These are phyloP conservation scores for Globisporangium polare DNA, from an alignment of 352 stramenopile genomes.

Conservation along the genomic window DNA sequence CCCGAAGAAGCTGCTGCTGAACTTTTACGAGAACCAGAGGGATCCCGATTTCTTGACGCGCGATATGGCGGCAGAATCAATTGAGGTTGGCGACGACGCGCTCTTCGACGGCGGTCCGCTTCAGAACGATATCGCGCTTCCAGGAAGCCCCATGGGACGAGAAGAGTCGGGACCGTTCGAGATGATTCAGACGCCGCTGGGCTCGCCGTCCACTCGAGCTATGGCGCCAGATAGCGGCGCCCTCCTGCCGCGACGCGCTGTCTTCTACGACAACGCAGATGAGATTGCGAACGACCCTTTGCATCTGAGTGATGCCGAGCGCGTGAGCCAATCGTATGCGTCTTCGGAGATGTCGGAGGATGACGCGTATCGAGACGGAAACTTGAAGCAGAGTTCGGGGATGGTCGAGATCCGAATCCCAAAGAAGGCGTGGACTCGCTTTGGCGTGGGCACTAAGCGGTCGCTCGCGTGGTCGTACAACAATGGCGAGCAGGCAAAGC, in stretches of 20 bases:
- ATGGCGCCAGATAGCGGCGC: slow-evolving; percentile 17
- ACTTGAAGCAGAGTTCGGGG: slow-evolving; percentile 32
- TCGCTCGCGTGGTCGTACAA: slow-evolving; percentile 81
- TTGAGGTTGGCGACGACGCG: slow-evolving; percentile 58
- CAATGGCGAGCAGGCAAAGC: slow-evolving; percentile 63
- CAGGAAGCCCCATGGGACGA: slow-evolving; percentile 46
- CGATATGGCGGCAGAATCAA: slow-evolving; percentile 36
- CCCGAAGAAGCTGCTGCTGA: slow-evolving; percentile 66
- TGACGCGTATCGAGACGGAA: slow-evolving; percentile 25
- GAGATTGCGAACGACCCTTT: slow-evolving; percentile 39
- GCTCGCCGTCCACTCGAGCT: slow-evolving; percentile 32
- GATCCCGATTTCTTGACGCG: slow-evolving; percentile 19
- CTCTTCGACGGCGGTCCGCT: slow-evolving; percentile 26
- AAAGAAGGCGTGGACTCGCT: slow-evolving; percentile 76
- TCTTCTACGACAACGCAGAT: slow-evolving; percentile 47
- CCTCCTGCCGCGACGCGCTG: slow-evolving; percentile 31
- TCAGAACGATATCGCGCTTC: slow-evolving; percentile 25
- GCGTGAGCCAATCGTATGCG: slow-evolving; percentile 64
- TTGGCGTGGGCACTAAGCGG: slow-evolving; percentile 56
- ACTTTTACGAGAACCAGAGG: slow-evolving; percentile 58
- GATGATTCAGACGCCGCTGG: slow-evolving; percentile 53
- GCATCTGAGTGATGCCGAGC: slow-evolving; percentile 57
- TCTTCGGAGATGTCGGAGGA: slow-evolving; percentile 58
- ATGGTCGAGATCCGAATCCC: slow-evolving; percentile 81
- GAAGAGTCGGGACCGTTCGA: slow-evolving; percentile 63